These are phyloP conservation scores for cucumber (Cucumis sativus) DNA, from an alignment of 306 rosid genomes.

Conservation along the genomic window Cucumber_9930_V3 NC_026660.2:1708001-1708500, in stretches of 20 bases:
- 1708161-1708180: slow-evolving; percentile 92
- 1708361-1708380: background rate
- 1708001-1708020: background rate
- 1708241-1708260: background rate
- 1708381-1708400: background rate
- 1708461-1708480: background rate
- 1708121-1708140: slow-evolving; percentile 90
- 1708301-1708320: background rate
- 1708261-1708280: background rate
- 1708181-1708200: slow-evolving; percentile 73
- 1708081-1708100: slow-evolving; percentile 48
- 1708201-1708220: slow-evolving; percentile 67
- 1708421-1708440: background rate
- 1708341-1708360: background rate
- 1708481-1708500: background rate
- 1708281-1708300: slow-evolving; percentile 2
- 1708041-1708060: background rate
- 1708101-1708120: slow-evolving; percentile 51
- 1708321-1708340: no score
- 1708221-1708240: slow-evolving; percentile 5
- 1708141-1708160: slow-evolving; percentile 71
- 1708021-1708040: background rate
- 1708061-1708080: background rate
- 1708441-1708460: background rate
- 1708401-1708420: background rate